These are phyloP conservation scores for Aspergillus costaricaensis DNA, from an alignment of 2,329 filamentous ascomycete genomes.

Conservation along the genomic window DNA sequence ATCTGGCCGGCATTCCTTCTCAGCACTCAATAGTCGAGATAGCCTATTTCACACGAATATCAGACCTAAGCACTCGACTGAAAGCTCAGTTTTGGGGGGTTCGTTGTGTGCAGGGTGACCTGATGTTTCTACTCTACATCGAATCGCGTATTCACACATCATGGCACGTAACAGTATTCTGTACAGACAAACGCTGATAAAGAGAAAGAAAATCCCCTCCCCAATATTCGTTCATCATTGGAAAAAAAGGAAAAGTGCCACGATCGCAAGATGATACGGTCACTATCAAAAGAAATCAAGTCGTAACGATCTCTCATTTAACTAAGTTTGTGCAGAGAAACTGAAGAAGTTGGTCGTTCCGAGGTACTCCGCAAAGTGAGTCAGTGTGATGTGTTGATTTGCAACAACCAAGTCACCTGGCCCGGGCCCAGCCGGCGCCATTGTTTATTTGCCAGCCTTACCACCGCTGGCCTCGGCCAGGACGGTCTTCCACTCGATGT, in stretches of 20 bases:
- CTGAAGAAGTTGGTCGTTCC: constrained; percentile 31
- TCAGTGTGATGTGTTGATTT: constrained; percentile 20
- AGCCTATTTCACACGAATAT: background rate
- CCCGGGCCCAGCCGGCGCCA: constrained; percentile 39
- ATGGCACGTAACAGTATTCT: constrained; percentile 27
- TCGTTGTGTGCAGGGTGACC: constrained; percentile 14
- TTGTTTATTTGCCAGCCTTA: constrained; percentile 42
- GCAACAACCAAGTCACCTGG: constrained; percentile 25
- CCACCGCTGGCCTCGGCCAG: constrained; percentile 44
- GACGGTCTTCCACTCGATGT: constrained; percentile 47
- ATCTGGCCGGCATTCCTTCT: background rate
- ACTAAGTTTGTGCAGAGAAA: constrained; percentile 37
- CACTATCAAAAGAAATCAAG: constrained; percentile 30
- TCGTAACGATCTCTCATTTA: constrained; percentile 43
- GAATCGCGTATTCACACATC: constrained; percentile 18
- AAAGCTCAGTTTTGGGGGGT: constrained; percentile 2
- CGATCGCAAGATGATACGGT: constrained; percentile 24
- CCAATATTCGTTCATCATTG: constrained; percentile 19
- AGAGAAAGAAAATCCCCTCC: constrained; percentile 21
- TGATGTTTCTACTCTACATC: constrained; percentile 26
- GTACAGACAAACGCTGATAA: constrained; percentile 31
- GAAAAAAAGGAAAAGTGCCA: constrained; percentile 14
- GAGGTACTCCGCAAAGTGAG: constrained; percentile 23
- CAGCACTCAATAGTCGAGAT: background rate
- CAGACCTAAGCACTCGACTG: background rate